Conservation (phyloP, 495 filamentous ascomycete genomes). For the Rhypophila decipiens region DNA sequence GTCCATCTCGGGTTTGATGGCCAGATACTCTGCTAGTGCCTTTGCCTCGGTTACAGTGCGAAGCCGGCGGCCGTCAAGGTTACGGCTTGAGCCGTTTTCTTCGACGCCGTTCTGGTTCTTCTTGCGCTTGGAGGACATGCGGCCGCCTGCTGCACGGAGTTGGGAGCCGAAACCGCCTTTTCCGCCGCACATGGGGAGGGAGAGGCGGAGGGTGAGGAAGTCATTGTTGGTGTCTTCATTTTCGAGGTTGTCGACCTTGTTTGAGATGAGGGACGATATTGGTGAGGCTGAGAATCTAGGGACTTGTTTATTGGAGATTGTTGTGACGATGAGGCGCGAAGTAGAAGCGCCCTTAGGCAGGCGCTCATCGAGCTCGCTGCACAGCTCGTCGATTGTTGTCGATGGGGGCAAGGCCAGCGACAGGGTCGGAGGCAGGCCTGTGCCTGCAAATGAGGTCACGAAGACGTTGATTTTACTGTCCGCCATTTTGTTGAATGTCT, state of each 20-base stretch:
- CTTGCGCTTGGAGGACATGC: slow-evolving; percentile 93
- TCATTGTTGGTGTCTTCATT: slow-evolving; percentile 40
- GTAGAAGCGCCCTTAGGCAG: slow-evolving; percentile 44
- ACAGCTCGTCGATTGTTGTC: slow-evolving; percentile 62
- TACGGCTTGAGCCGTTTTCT: slow-evolving; percentile 79
- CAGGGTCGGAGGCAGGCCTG: slow-evolving; percentile 71
- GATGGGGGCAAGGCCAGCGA: slow-evolving; percentile 60
- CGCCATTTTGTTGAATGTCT: slow-evolving; percentile 24
- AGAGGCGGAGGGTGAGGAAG: slow-evolving; percentile 76
- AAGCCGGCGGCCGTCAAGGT: slow-evolving; percentile 84
- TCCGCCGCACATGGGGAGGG: slow-evolving; percentile 70
- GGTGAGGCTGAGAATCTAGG: slow-evolving; percentile 35
- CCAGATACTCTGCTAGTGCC: slow-evolving; percentile 86
- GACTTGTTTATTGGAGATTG: slow-evolving; percentile 69
- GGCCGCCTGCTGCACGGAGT: slow-evolving; percentile 90
- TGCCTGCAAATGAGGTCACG: slow-evolving; percentile 74
- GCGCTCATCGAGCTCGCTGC: slow-evolving; percentile 51
- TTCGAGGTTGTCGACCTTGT: too few species aligned
- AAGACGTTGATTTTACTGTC: slow-evolving; percentile 66
- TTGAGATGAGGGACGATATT: slow-evolving; percentile 49
- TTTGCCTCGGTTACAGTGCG: slow-evolving; percentile 93
- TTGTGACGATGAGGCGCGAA: slow-evolving; percentile 67
- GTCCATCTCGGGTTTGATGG: slow-evolving; percentile 96
- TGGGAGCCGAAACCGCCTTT: slow-evolving; percentile 98
- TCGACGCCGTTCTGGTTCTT: slow-evolving; percentile 67